Evolutionary conservation across 2,329 filamentous ascomycete species (phyloP).

Genomic region (Colletotrichum lupini): DNA sequence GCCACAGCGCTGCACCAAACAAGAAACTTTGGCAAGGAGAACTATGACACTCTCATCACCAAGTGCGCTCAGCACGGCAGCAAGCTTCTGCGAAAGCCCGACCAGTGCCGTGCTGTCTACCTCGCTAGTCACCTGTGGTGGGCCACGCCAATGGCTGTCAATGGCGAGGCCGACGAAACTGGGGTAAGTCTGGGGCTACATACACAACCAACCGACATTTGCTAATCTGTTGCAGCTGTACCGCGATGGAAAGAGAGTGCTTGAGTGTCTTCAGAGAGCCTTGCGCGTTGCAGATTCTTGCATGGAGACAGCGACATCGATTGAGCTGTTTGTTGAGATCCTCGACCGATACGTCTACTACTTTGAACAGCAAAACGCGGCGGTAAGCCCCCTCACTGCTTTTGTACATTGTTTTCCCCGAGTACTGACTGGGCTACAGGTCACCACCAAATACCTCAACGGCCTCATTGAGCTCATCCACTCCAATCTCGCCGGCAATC

Average conservation of each 20-base stretch:
- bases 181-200: constrained; percentile 66
- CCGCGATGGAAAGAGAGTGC: constrained; percentile 94
- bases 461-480: constrained; percentile 98
- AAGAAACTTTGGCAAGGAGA: constrained; percentile 92
- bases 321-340: constrained; percentile 98
- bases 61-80: constrained; percentile 97
- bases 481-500: constrained; percentile 89
- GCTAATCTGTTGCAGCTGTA: constrained; percentile 74
- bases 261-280: constrained; percentile 95
- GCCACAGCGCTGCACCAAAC: constrained; percentile 90
- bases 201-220: constrained; percentile 7
- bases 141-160: constrained; percentile 84
- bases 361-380: constrained; percentile 99
- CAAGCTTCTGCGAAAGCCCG: constrained; percentile 96
- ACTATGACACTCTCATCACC: constrained; percentile 98
- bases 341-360: constrained; percentile 99
- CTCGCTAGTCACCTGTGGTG: constrained; percentile 98
- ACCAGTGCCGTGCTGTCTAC: constrained; percentile 97
- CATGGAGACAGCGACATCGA: constrained; percentile 97
- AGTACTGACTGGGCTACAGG: constrained; percentile 48
- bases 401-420: too few species aligned
- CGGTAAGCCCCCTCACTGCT: constrained; percentile 60
- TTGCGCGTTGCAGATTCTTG: constrained; percentile 97
- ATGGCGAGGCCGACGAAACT: constrained; percentile 83
- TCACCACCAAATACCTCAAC: constrained; percentile 98